Base-by-base conservation (phyloP, 352 stramenopile species). In the Pilasporangium apinafurcum region DNA sequence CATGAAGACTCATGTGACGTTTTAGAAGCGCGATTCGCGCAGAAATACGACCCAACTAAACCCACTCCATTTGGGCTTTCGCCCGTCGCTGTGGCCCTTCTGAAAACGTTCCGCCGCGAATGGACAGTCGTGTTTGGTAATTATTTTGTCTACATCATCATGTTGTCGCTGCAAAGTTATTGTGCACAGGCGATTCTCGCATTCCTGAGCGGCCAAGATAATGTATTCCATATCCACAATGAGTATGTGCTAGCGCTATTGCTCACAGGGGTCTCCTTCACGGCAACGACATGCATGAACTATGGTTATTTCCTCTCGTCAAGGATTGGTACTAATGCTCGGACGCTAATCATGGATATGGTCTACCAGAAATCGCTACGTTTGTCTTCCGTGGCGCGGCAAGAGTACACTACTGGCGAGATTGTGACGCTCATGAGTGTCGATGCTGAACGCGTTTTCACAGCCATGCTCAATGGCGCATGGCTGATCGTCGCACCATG, bases 371-470 rank as follows among this genome's bases (percentile, higher is more conserved):
- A 66, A 26, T 21, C 24, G 10, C 39, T 66, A 1, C 28, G 38
- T 4, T 29, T 66, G 6, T 64, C 57, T n/a, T 29, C 39, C 10
- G 22, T 22, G 16, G 38, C 48, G 25, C 58, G 48, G 5, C 56
- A 48, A 21, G 16, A n/a, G 16, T 53, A 58, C 37, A 38, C 46
- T 18, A 59, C 53, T 1, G 48, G 57, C 10, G 47, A 63, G 27
- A 59, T 66, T 28, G 37, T 63, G 25, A 66, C 57, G 10, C 28
- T 66, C 28, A 44, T 53, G 16, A 35, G 29, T 12, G 57, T 63
- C 22, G 57, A 66, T 31, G 52, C 53, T 18, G 57, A 66, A 27
- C 57, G 57, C 24, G 12, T 59, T 2, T 66, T 64, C 34, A 31
- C 46, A 13, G 51, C 30, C 25, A 53, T 51, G 32, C 22, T 31